Evolutionary conservation across 2,329 filamentous ascomycete species (phyloP).

Genomic region (Aspergillus sp.): DNA sequence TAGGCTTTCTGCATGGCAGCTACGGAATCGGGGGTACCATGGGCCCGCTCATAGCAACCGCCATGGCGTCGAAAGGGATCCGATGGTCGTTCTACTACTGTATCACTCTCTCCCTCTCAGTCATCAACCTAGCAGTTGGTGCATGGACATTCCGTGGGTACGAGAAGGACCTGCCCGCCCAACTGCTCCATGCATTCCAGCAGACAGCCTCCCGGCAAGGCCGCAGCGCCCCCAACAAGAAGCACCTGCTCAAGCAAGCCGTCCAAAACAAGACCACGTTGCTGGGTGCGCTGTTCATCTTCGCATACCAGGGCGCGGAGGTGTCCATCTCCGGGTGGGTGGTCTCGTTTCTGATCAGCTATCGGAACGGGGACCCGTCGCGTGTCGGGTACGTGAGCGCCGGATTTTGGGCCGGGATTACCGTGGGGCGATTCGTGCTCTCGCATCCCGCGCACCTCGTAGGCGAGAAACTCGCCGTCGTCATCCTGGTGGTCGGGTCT

Average conservation of each 20-base stretch:
- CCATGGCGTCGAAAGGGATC: conserved; percentile 61
- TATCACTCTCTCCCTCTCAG: conserved; percentile 59
- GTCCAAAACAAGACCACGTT: conserved; percentile 61
- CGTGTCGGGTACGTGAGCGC: conserved; percentile 78
- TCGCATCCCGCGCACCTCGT: conserved; percentile 64
- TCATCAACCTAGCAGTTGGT: conserved; percentile 57
- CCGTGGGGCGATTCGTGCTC: conserved; percentile 70
- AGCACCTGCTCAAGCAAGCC: conserved; percentile 44
- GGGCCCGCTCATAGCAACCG: conserved; percentile 72
- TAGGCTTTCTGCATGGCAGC: conserved; percentile 38
- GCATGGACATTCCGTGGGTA: conserved; percentile 68
- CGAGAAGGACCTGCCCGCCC: conserved; percentile 57
- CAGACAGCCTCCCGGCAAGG: conserved; percentile 40
- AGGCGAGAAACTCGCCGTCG: conserved; percentile 70
- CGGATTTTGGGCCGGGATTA: conserved; percentile 69
- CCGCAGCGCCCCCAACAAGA: conserved; percentile 24
- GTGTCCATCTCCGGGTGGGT: conserved; percentile 85
- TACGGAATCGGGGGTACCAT: conserved; percentile 61
- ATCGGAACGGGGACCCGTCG: conserved; percentile 66
- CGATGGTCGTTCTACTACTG: conserved; percentile 73
- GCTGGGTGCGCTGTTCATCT: conserved; percentile 77
- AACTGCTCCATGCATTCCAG: conserved; percentile 46
- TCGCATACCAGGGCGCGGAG: conserved; percentile 82
- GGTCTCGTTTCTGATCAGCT: conserved; percentile 76
- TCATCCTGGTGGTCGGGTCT: conserved; percentile 60